Evolutionary conservation across 768 basidiomycete genomes (phyloP).

Genomic region (Mycena galopus): DNA sequence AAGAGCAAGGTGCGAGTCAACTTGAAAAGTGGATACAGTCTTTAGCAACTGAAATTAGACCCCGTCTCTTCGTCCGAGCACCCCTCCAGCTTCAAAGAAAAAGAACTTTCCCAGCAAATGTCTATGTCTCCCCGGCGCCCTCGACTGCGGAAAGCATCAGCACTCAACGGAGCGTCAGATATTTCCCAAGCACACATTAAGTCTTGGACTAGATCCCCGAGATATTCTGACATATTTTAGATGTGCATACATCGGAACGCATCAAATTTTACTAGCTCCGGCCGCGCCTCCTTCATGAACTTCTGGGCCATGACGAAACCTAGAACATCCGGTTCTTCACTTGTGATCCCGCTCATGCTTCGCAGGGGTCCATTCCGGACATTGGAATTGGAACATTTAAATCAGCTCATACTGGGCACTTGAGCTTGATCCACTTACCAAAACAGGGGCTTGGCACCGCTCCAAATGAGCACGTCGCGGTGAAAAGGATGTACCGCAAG

Average conservation of each 20-base stretch:
- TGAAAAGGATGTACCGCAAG: constrained; percentile 4
- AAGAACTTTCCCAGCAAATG: neutral
- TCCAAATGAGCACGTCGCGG: neutral
- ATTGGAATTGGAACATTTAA: constrained; percentile 18
- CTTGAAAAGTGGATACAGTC: neutral
- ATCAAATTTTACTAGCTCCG: constrained; percentile 2
- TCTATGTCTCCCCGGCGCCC: constrained; percentile 10
- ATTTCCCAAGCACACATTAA: neutral
- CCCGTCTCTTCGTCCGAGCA: neutral
- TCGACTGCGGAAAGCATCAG: neutral
- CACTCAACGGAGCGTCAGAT: neutral
- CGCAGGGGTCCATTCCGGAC: neutral
- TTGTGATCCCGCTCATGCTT: neutral
- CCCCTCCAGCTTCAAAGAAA: constrained; percentile 6
- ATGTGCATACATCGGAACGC: neutral
- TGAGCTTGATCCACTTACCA: neutral
- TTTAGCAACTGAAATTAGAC: neutral
- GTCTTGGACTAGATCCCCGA: neutral
- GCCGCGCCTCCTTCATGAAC: neutral
- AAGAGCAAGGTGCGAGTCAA: neutral
- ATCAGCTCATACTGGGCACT: neutral
- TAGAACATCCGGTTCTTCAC: neutral
- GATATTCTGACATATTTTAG: neutral
- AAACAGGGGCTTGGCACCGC: neutral
- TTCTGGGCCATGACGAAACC: neutral